phyloP scores from a whole-genome alignment of 1,284 basidiomycete genomes.

The Trametes pubescens region DNA sequence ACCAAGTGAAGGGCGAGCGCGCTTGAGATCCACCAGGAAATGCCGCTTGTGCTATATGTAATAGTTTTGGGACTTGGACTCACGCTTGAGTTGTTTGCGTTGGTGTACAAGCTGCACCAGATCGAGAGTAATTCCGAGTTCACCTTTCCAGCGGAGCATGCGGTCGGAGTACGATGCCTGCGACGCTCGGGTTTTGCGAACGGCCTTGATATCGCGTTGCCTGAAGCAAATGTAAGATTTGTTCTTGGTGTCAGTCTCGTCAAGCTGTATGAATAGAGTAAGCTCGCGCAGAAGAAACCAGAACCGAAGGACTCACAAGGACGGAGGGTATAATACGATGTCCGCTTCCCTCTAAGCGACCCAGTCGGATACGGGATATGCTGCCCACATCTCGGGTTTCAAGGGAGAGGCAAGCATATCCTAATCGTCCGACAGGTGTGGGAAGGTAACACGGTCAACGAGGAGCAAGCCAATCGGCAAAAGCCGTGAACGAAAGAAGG shows the following conservation, averaged over 20 bases:
- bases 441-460: slow-evolving; percentile 59
- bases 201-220: slow-evolving; percentile 92
- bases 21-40: slow-evolving; percentile 81
- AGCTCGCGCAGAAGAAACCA: not conserved
- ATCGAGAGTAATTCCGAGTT: slow-evolving; percentile 78
- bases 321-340: slow-evolving; percentile 45
- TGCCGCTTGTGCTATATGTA: slow-evolving; percentile 84
- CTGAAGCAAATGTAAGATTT: slow-evolving; percentile 99
- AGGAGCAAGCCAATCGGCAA: not conserved
- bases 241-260: slow-evolving; percentile 90
- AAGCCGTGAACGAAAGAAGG: not conserved
- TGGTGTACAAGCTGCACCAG: slow-evolving; percentile 74
- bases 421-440: slow-evolving; percentile 71
- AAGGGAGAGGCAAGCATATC: slow-evolving; percentile 40
- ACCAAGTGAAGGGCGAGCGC: slow-evolving; percentile 73
- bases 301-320: slow-evolving; percentile 37
- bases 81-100: slow-evolving; percentile 82
- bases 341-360: slow-evolving; percentile 42
- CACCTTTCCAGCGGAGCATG: slow-evolving; percentile 80
- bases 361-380: slow-evolving; percentile 39
- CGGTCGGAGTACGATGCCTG: slow-evolving; percentile 91
- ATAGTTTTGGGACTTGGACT: slow-evolving; percentile 63
- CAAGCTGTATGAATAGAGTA: slow-evolving; percentile 60
- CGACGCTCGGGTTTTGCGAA: slow-evolving; percentile 93
- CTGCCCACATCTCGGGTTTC: slow-evolving; percentile 39